phyloP scores from a whole-genome alignment of 148 eudicot genomes.

The Rhododendron ovatum region DNA sequence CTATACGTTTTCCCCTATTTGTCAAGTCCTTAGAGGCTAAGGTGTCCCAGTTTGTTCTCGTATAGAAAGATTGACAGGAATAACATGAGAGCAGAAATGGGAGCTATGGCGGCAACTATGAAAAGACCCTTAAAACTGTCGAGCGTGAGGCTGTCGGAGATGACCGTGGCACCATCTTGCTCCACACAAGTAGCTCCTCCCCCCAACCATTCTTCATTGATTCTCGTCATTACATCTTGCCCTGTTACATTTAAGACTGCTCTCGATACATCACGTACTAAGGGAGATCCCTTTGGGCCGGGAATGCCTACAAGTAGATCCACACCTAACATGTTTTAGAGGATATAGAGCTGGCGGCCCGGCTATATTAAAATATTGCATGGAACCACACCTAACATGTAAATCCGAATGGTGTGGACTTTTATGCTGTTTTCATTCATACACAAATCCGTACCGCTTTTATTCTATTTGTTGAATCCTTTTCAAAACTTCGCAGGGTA shows the following conservation, averaged over 20 bases:
- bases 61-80: slow-evolving; percentile 15
- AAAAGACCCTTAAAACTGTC: slow-evolving; percentile 40
- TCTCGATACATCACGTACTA: slow-evolving; percentile 49
- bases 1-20: slow-evolving; percentile 15
- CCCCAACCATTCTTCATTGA: slow-evolving; percentile 37
- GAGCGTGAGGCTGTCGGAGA: slow-evolving; percentile 26
- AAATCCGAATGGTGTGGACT: neutral
- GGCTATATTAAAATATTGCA: neutral
- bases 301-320: slow-evolving; percentile 25
- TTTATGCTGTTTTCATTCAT: neutral
- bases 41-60: slow-evolving; percentile 14
- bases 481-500: neutral
- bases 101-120: slow-evolving; percentile 27
- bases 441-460: neutral
- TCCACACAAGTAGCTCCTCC: slow-evolving; percentile 10
- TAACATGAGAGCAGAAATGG: slow-evolving; percentile 22
- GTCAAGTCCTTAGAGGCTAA: slow-evolving; percentile 10
- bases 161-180: neutral
- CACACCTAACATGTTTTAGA: neutral
- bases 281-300: slow-evolving; percentile 28
- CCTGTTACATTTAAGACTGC: slow-evolving; percentile 38
- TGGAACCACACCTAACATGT: neutral
- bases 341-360: neutral
- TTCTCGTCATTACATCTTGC: slow-evolving; percentile 32
- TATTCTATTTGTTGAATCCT: neutral